Percentiles rank a stretch among this genome's conserved stretches.
These are phyloP conservation scores for Solanum pimpinellifolium DNA, from an alignment of 257 asterid genomes.

Conservation along the genomic window DNA sequence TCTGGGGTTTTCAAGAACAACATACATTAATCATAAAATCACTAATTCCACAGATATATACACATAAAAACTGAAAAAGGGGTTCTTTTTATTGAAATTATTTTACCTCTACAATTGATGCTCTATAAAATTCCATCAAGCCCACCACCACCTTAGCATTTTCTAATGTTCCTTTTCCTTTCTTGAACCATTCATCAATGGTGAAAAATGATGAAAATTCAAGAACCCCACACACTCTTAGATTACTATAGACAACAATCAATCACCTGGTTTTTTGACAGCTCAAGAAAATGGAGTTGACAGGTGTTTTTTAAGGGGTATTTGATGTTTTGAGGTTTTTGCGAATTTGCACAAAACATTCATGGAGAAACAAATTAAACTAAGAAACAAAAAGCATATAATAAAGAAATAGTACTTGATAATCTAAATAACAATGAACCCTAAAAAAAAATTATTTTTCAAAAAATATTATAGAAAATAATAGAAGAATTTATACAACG, in stretches of 20 bases:
- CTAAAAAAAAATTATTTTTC: background rate
- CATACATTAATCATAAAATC: background rate
- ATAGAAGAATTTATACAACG: background rate
- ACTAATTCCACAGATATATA: background rate
- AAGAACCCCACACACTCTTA: background rate
- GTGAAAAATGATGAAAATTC: background rate
- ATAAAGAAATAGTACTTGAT: background rate
- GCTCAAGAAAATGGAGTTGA: background rate
- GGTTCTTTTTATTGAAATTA: background rate
- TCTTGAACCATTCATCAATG: background rate
- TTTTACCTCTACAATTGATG: background rate
- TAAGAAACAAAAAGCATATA: background rate
- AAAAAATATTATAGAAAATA: background rate
- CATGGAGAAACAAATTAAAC: background rate
- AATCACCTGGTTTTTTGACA: background rate
- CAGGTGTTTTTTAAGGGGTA: background rate
- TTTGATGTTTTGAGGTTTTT: background rate
- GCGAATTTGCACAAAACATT: background rate
- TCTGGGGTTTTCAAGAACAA: background rate
- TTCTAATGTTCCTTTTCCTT: background rate
- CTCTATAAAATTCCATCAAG: background rate
- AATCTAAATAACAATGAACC: background rate
- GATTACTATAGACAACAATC: background rate
- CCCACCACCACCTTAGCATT: background rate
- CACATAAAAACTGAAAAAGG: background rate